Conservation (phyloP, 2,329 filamentous ascomycete genomes). For the Colletotrichum somersetense region DNA sequence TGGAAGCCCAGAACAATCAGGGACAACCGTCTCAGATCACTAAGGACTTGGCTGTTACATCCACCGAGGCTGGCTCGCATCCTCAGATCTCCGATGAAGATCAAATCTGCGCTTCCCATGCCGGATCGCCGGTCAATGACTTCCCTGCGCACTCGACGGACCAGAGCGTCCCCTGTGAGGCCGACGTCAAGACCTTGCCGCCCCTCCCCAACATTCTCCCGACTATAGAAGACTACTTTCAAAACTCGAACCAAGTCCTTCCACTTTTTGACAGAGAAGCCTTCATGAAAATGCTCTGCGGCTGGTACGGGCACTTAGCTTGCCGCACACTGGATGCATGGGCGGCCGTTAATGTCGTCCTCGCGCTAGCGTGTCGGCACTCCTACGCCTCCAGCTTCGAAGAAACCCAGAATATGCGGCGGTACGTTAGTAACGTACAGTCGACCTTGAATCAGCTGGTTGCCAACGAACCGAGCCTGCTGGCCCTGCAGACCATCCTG, state of each 20-base stretch:
- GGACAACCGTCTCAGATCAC: neutral
- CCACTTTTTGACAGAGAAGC: constrained; percentile 42
- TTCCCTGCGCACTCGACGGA: neutral
- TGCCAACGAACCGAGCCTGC: constrained; percentile 46
- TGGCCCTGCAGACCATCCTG: constrained; percentile 48
- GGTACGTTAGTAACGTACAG: constrained; percentile 46
- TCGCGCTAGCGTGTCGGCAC: constrained; percentile 37
- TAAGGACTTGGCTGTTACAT: neutral
- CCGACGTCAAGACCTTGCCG: constrained; percentile 30
- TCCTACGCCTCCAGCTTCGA: constrained; percentile 23
- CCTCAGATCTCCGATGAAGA: neutral
- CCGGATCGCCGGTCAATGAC: neutral
- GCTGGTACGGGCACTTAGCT: constrained; percentile 39
- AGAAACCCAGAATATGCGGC: constrained; percentile 27
- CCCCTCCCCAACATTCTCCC: constrained; percentile 42
- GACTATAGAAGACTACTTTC: constrained; percentile 43
- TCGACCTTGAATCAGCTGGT: constrained; percentile 48
- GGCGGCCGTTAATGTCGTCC: constrained; percentile 46
- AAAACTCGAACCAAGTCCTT: constrained; percentile 40
- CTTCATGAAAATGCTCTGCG: constrained; percentile 44
- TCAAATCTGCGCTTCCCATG: neutral
- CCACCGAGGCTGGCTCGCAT: neutral
- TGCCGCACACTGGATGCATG: constrained; percentile 45
- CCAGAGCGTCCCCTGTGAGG: neutral
- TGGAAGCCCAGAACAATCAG: constrained; percentile 15